Evolutionary conservation across 164 flowering plant species (phyloP).

Genomic region (Taxillus chinensis): DNA sequence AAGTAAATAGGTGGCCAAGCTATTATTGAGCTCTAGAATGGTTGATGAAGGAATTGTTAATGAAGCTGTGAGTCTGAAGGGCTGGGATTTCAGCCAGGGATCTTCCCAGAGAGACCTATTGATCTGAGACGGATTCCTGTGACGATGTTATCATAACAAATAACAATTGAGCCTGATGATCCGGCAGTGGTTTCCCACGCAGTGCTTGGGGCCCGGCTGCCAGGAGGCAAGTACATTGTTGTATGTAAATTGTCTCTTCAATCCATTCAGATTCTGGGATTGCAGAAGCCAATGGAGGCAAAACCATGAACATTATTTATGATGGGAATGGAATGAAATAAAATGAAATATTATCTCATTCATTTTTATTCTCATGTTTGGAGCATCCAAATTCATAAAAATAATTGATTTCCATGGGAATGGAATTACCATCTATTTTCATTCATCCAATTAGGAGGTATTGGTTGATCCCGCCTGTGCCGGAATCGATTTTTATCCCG

Average conservation of each 20-base stretch:
- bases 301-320: not conserved
- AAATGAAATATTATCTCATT: too few relatives aligned
- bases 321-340: too few relatives aligned
- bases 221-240: not conserved
- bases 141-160: conserved; percentile 21
- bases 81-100: conserved; percentile 13
- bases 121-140: conserved; percentile 19
- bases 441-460: too few relatives aligned
- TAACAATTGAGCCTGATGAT: conserved; percentile 22
- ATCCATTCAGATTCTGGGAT: not conserved
- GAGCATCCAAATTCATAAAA: too few relatives aligned
- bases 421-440: too few relatives aligned
- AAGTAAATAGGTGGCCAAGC: conserved; percentile 20
- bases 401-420: too few relatives aligned
- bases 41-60: conserved; percentile 27
- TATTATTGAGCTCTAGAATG: conserved; percentile 24
- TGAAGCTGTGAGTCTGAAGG: conserved; percentile 22
- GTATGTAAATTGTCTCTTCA: not conserved
- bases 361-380: too few relatives aligned
- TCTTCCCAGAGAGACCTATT: conserved; percentile 27
- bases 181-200: conserved; percentile 8
- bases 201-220: not conserved
- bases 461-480: too few relatives aligned
- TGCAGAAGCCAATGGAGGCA: not conserved
- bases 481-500: too few relatives aligned